Base-by-base conservation (phyloP, 495 filamentous ascomycete species). In the Penicillium alfredii region DNA sequence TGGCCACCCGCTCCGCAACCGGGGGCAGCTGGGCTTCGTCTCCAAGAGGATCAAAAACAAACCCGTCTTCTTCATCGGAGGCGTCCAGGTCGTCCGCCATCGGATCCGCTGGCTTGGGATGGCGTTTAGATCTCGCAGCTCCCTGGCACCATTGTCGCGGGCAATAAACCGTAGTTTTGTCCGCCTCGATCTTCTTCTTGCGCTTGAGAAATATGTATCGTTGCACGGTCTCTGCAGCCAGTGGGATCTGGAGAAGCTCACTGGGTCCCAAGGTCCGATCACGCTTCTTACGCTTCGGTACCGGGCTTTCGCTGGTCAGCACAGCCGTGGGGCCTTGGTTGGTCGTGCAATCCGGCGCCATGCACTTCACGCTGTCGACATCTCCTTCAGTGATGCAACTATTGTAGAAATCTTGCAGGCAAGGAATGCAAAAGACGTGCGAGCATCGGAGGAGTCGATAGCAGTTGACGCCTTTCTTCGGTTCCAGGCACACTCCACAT, bases 71-170 rank as follows among this genome's bases (percentile, higher is more conserved):
- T 8, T 60, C 66, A 16, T 76, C 71, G 1, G 67, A 69, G 5
- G 66, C 68, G 10, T 77, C 66, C 14, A 68, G 49, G 7, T 68
- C 66, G 15, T 69, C 66, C 4, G 73, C 66, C 61, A 72, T 63
- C 6, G 66, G 68, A 21, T 72, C 64, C 6, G 40, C 47, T 6
- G 71, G 80, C 49, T 89, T 87, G 20, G 76, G 81, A 53, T 88
- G 82, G 45, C 79, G 83, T 43, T 85, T 81, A 29, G 84, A 87
- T 16, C 82, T 73, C 4, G 86, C 86, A n/a, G 89, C 82, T 12
- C 85, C 87, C 55, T 94, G 87, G 53, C 92, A 98, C 90, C 90
- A 98, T 44, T 77, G 68, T 1, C 92, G 77, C 3, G 92, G 92
- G 50, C 92, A 98, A 55, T 92, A 96, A n/a, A 96, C 74, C 0